Evolutionary conservation across 192 early-diverging fungal species (phyloP).

Genomic region (Umbelopsis ramanniana): DNA sequence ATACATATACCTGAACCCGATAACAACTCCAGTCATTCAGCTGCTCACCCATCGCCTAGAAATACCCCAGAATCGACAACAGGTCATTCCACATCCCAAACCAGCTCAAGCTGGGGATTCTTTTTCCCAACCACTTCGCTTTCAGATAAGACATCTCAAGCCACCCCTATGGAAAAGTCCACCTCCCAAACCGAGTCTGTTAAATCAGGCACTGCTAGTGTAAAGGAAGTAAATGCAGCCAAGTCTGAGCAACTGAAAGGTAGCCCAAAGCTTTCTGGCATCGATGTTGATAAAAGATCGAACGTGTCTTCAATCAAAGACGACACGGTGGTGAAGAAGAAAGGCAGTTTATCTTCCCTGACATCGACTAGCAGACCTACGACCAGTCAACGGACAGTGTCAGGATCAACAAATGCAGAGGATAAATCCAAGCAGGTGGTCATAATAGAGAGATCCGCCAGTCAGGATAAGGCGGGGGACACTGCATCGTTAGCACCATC

Average conservation of each 20-base stretch:
- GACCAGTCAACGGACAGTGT: neutral
- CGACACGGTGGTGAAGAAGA: neutral
- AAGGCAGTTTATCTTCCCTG: neutral
- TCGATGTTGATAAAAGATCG: neutral
- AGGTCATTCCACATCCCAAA: neutral
- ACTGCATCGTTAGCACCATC: neutral
- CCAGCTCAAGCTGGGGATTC: conserved; percentile 9
- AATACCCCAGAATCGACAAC: neutral
- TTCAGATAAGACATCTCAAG: neutral
- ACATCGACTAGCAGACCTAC: neutral
- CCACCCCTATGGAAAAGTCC: neutral
- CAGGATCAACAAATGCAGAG: neutral
- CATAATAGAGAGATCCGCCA: neutral
- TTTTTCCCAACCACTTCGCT: neutral
- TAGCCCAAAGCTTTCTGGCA: neutral
- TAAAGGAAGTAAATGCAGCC: neutral
- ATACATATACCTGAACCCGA: neutral
- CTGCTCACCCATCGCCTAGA: neutral
- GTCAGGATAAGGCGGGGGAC: neutral
- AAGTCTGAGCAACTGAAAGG: neutral
- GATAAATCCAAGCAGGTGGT: neutral
- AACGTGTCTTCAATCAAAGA: neutral
- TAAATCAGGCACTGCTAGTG: neutral
- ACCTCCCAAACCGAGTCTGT: neutral
- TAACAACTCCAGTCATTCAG: too few relatives aligned